A percentile compares a stretch with the other conserved stretches of the same genome.
Evolutionary conservation across 2,329 filamentous ascomycete species (phyloP).

Genomic region (Coccinonectria pachysandricola): DNA sequence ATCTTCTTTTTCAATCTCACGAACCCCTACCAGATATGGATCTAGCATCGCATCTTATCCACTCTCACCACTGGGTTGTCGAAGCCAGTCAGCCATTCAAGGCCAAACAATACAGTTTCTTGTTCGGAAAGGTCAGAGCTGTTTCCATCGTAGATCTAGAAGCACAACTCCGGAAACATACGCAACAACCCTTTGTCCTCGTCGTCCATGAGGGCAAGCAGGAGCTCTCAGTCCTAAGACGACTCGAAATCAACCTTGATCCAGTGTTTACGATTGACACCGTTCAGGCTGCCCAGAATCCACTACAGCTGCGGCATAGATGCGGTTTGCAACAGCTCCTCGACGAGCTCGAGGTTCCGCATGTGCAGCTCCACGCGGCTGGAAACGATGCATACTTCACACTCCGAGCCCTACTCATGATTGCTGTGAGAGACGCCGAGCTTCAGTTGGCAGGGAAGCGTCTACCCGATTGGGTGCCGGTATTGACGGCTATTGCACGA

Average conservation of each 20-base stretch:
- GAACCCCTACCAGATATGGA: background rate
- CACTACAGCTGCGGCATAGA: constrained; percentile 14
- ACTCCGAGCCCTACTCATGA: constrained; percentile 9
- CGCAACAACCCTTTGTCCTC: constrained; percentile 3
- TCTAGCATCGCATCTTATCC: constrained; percentile 1
- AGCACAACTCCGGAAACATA: background rate
- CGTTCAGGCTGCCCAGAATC: constrained; percentile 15
- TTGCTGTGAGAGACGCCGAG: constrained; percentile 2
- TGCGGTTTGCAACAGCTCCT: constrained; percentile 13
- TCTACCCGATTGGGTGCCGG: background rate
- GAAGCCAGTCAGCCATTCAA: background rate
- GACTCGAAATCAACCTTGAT: constrained; percentile 8
- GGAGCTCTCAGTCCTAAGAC: constrained; percentile 6
- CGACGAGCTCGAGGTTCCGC: constrained; percentile 9
- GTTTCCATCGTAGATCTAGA: constrained; percentile 1
- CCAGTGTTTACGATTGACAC: constrained; percentile 15
- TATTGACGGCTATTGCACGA: background rate
- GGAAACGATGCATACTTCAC: constrained; percentile 18
- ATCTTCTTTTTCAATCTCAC: background rate
- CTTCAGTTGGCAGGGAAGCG: background rate
- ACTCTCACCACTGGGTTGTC: constrained; percentile 5
- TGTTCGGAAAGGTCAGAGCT: constrained; percentile 4
- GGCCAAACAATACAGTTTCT: constrained; percentile 1
- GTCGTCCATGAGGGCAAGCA: constrained; percentile 2
- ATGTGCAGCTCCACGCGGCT: constrained; percentile 11